Base-by-base conservation (phyloP, 176 grass and related monocot genomes). In the Ananas comosus region DNA sequence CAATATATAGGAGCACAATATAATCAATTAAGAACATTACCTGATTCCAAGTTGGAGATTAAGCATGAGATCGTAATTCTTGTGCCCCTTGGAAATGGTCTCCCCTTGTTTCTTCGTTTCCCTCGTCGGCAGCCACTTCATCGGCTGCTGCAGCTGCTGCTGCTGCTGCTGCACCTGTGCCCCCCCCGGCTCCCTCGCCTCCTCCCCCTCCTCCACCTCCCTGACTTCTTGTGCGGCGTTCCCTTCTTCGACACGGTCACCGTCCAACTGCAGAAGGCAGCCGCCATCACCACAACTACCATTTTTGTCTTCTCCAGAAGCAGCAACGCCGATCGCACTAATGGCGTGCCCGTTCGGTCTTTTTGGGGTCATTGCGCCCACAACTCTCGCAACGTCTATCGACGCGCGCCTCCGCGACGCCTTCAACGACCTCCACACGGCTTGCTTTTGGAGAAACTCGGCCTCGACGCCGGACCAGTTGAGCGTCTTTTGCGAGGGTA, bases 41-140 rank as follows among this genome's bases (percentile, higher is more conserved):
- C 88, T 88, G n/a, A 96, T 84, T 48, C 88, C 92, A 13, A 96
- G 92, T 65, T 91, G 92, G 61, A 96, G 67, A 83, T 88, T 96
- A 50, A 96, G 92, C 88, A 96, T 91, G 72, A 96, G 88, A 68
- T 96, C 88, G 17, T 91, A 96, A 66, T 91, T 96, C 75, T 85
- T 91, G 67, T 96, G 92, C 3, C 85, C 88, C 75, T 96, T 96
- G 51, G 85, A 88, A 16, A 96, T 91, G 9, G 88, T 84, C 72
- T 96, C 92, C 54, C 92, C 88, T 57, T 88, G 92, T 56, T 86
- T 96, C 88, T 91, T 91, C 52, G 68, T 75, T 51, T 87, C 76
- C 78, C 48, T 61, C 3, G 82, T 77, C 49, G 67, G 79, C 69
- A 53, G 66, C 48, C 69, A 70, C 49, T 48, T 72, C 10, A 84